Evolutionary conservation across 768 basidiomycete species (phyloP).

Genomic region (Phaffia tasmanica): DNA sequence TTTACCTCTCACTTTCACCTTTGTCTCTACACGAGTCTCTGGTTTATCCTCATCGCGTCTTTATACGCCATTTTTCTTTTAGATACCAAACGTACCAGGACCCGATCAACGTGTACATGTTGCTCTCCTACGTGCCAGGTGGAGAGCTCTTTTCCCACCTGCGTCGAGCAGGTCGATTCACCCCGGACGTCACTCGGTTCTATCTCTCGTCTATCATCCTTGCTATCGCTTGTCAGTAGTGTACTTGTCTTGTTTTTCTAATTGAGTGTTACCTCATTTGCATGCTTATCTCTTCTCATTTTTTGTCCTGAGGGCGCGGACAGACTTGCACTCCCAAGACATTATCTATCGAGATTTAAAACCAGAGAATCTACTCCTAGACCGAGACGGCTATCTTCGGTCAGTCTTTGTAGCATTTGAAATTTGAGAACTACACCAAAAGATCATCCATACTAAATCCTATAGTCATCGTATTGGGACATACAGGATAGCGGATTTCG

Average conservation of each 20-base stretch:
- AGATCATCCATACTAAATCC: background rate
- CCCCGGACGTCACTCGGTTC: slow-evolving; percentile 93
- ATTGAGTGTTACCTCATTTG: background rate
- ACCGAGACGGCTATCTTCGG: slow-evolving; percentile 66
- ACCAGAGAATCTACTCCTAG: slow-evolving; percentile 94
- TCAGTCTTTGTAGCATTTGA: background rate
- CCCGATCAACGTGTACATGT: slow-evolving; percentile 92
- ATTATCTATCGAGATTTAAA: slow-evolving; percentile 98
- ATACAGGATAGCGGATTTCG: slow-evolving; percentile 88
- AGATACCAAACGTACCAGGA: slow-evolving; percentile 54
- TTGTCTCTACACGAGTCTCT: background rate
- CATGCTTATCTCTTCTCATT: background rate
- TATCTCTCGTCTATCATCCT: slow-evolving; percentile 93
- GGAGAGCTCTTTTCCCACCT: slow-evolving; percentile 96
- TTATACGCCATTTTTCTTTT: background rate
- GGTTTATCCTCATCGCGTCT: slow-evolving; percentile 47
- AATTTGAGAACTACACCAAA: background rate
- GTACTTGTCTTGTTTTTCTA: background rate
- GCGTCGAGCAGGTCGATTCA: slow-evolving; percentile 85
- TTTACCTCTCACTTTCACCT: background rate
- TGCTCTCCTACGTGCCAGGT: slow-evolving; percentile 90
- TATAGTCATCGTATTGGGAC: background rate
- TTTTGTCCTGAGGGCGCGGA: background rate
- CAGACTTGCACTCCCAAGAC: slow-evolving; percentile 84
- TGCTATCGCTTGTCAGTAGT: slow-evolving; percentile 53